Conservation (phyloP, 371 early-diverging fungal genomes). For the Fennellomyces sp. region DNA sequence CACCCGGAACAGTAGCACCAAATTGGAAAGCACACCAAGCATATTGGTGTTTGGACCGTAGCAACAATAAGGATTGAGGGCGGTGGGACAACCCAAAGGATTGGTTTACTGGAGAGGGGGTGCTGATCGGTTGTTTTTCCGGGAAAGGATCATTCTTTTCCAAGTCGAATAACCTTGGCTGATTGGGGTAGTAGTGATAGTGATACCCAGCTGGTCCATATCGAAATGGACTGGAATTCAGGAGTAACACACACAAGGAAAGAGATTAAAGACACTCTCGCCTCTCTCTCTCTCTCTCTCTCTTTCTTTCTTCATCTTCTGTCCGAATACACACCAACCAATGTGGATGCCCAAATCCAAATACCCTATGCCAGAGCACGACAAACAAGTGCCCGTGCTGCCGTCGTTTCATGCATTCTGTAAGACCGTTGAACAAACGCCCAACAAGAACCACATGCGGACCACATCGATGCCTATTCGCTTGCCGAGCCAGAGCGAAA, state of each 20-base stretch:
- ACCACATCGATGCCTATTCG: constrained; percentile 38
- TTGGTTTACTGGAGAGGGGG: too few relatives aligned
- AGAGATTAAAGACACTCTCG: constrained; percentile 4
- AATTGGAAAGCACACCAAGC: neutral
- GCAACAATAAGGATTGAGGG: neutral
- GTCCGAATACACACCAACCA: constrained; percentile 1
- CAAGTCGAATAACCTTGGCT: too few relatives aligned
- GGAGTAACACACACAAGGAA: constrained; percentile 10
- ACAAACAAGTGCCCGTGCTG: constrained; percentile 19
- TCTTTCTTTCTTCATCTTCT: constrained; percentile 9
- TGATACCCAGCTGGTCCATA: constrained; percentile 22
- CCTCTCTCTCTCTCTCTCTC: neutral
- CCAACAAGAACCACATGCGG: constrained; percentile 30
- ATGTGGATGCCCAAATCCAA: constrained; percentile 21
- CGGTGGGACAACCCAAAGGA: too few relatives aligned
- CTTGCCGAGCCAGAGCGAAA: constrained; percentile 32
- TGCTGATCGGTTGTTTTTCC: too few relatives aligned
- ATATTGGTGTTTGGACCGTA: neutral
- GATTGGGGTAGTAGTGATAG: too few relatives aligned
- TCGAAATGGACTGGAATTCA: constrained; percentile 49
- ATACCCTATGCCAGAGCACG: neutral
- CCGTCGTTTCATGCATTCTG: constrained; percentile 25
- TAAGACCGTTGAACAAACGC: constrained; percentile 9
- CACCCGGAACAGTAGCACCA: neutral
- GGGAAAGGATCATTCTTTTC: neutral